Percentiles rank a stretch among this genome's conserved stretches.
These are phyloP conservation scores for Nicotiana rustica DNA, from an alignment of 305 asterid genomes.

Conservation along the genomic window DNA sequence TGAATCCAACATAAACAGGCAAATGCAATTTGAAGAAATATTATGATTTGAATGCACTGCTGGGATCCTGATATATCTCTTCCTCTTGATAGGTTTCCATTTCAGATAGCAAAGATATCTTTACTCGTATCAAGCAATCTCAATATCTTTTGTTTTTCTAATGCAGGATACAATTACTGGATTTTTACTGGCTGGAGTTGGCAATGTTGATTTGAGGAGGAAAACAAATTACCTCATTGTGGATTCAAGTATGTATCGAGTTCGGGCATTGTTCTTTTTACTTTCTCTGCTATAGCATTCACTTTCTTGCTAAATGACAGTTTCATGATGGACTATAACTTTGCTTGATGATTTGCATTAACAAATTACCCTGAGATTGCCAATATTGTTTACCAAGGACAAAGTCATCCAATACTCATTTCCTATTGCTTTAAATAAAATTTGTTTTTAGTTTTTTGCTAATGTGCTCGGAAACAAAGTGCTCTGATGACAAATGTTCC, in stretches of 20 bases:
- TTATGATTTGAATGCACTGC: not conserved
- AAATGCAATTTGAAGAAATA: not conserved
- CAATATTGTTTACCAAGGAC: not conserved
- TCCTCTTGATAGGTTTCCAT: not conserved
- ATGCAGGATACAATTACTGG: constrained; percentile 89
- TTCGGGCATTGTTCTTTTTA: not conserved
- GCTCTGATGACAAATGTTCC: not conserved
- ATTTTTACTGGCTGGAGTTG: constrained; percentile 83
- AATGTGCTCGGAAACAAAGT: not conserved
- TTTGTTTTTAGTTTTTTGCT: not conserved
- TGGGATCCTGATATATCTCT: not conserved
- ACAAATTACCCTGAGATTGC: not conserved
- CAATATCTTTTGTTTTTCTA: constrained; percentile 12
- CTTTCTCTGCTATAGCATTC: not conserved
- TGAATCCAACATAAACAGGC: not conserved
- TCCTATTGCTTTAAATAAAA: too few species aligned
- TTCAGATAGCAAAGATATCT: too few species aligned
- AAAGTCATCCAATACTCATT: not conserved
- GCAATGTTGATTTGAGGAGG: constrained; percentile 55
- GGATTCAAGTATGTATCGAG: constrained; percentile 72
- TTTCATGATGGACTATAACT: not conserved
- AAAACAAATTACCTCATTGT: constrained; percentile 67
- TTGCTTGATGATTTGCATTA: not conserved
- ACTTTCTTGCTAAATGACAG: not conserved
- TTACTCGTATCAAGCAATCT: too few species aligned